These are phyloP conservation scores for Penicillium waksmanii DNA, from an alignment of 495 filamentous ascomycete genomes.

Conservation along the genomic window DNA sequence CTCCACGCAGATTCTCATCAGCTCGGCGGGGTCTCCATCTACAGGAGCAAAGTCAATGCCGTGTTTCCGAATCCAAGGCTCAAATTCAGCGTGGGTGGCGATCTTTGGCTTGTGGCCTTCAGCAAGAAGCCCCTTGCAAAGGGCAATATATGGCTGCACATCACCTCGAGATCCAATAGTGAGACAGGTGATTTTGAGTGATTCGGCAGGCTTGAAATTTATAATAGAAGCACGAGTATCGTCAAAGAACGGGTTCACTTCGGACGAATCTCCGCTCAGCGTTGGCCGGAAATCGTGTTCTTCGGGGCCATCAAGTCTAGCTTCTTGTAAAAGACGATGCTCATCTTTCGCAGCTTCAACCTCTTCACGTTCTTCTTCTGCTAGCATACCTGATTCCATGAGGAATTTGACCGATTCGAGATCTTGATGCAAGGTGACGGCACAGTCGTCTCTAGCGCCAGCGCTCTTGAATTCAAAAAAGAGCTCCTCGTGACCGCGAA, in stretches of 20 bases:
- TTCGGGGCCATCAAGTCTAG: conserved; percentile 63
- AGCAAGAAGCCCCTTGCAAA: conserved; percentile 86
- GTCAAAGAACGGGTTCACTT: conserved; percentile 77
- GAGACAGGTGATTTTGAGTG: conserved; percentile 86
- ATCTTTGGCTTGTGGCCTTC: conserved; percentile 89
- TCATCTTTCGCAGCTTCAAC: conserved; percentile 81
- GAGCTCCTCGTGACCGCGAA: conserved; percentile 91
- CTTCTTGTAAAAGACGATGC: conserved; percentile 79
- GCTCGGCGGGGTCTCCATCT: conserved; percentile 87
- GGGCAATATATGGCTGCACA: conserved; percentile 95
- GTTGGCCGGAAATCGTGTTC: conserved; percentile 56
- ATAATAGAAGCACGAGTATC: conserved; percentile 90
- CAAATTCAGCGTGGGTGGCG: conserved; percentile 90
- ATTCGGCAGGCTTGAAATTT: conserved; percentile 87
- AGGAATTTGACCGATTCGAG: conserved; percentile 75
- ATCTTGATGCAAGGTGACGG: conserved; percentile 74
- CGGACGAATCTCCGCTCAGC: conserved; percentile 46
- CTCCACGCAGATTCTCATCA: conserved; percentile 95
- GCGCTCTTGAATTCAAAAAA: conserved; percentile 89
- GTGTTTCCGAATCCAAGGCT: conserved; percentile 82
- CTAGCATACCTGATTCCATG: conserved; percentile 70
- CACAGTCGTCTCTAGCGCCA: conserved; percentile 85
- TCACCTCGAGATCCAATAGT: conserved; percentile 96
- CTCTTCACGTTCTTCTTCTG: conserved; percentile 68
- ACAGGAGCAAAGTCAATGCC: conserved; percentile 91